A percentile compares a stretch with the other conserved stretches of the same genome.
phyloP scores from a whole-genome alignment of 2,329 filamentous ascomycete genomes.

The Shiraia sp. region DNA sequence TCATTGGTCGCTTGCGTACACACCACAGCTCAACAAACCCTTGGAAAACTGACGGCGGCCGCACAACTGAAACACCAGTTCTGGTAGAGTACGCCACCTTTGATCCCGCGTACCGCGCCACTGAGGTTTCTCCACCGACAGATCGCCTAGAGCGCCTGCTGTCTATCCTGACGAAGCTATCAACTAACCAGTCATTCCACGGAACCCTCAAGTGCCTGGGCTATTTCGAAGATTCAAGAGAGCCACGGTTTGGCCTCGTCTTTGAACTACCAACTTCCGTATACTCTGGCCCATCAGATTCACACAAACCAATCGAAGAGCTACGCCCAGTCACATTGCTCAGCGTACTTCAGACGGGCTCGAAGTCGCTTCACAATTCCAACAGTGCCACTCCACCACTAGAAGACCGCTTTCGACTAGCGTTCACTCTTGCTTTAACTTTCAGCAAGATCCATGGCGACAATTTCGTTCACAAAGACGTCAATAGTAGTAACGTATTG shows the following conservation, averaged over 20 bases:
- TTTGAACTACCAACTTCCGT: conserved; percentile 69
- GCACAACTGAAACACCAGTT: conserved; percentile 55
- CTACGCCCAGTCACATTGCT: conserved; percentile 51
- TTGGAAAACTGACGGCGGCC: conserved; percentile 44
- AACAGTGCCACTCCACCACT: conserved; percentile 55
- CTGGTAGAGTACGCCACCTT: conserved; percentile 70
- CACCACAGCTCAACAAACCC: conserved; percentile 41
- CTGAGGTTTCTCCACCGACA: conserved; percentile 51
- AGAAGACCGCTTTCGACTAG: conserved; percentile 76
- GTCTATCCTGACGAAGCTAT: conserved; percentile 33
- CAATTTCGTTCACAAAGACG: conserved; percentile 71
- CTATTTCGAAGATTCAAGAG: conserved; percentile 76
- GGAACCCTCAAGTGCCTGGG: conserved; percentile 62
- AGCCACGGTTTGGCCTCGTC: conserved; percentile 70
- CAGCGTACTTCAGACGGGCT: conserved; percentile 52
- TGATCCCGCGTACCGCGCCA: conserved; percentile 52
- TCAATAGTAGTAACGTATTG: conserved; percentile 68
- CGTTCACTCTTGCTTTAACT: conserved; percentile 71
- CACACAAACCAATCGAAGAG: conserved; percentile 48
- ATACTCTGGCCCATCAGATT: conserved; percentile 56
- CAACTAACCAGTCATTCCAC: conserved; percentile 38
- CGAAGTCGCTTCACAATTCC: conserved; percentile 48
- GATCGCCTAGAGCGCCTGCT: conserved; percentile 50
- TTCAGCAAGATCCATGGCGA: conserved; percentile 74
- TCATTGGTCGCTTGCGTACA: conserved; percentile 51